phyloP scores from a whole-genome alignment of 352 stramenopile genomes.

The Pythium periplocum region DNA sequence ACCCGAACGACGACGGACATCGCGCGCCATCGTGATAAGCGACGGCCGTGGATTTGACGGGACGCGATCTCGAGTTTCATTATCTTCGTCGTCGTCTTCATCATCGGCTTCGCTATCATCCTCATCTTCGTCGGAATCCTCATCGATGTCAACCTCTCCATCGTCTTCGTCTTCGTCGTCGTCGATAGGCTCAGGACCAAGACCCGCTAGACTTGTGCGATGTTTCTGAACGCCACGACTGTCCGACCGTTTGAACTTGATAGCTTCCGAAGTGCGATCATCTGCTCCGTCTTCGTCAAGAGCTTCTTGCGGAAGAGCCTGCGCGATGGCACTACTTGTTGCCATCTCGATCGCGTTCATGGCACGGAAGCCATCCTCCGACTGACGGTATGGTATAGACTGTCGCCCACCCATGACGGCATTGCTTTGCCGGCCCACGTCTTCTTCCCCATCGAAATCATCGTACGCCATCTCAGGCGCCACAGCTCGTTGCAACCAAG shows the following conservation, averaged over 20 bases:
- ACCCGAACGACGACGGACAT: conserved; percentile 38
- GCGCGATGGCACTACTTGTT: conserved; percentile 67
- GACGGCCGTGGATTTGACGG: conserved; percentile 30
- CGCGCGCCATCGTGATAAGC: too few species aligned
- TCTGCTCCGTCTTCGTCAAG: conserved; percentile 18
- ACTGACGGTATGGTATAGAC: neutral
- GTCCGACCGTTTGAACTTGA: neutral
- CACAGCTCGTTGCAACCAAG: conserved; percentile 45
- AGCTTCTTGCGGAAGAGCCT: conserved; percentile 50
- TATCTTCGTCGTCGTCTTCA: conserved; percentile 24
- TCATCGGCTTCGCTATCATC: conserved; percentile 24
- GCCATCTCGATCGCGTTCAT: conserved; percentile 71
- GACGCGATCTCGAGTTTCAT: conserved; percentile 53
- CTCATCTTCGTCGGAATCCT: neutral
- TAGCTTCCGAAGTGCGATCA: conserved; percentile 15
- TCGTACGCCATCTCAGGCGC: conserved; percentile 3
- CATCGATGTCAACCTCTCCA: conserved; percentile 13
- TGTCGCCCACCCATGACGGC: too few species aligned
- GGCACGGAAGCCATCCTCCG: conserved; percentile 1
- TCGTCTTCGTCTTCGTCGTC: conserved; percentile 15
- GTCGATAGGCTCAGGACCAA: too few species aligned
- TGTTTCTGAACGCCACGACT: too few species aligned
- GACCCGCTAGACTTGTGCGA: too few species aligned
- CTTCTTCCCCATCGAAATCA: conserved; percentile 6
- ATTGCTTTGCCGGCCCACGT: too few species aligned